Evolutionary conservation across 225 moss, liverwort and hornwort species (phyloP), one percentile per base, ranked within the genome.

Genomic region (Marchantia polymorpha): DNA sequence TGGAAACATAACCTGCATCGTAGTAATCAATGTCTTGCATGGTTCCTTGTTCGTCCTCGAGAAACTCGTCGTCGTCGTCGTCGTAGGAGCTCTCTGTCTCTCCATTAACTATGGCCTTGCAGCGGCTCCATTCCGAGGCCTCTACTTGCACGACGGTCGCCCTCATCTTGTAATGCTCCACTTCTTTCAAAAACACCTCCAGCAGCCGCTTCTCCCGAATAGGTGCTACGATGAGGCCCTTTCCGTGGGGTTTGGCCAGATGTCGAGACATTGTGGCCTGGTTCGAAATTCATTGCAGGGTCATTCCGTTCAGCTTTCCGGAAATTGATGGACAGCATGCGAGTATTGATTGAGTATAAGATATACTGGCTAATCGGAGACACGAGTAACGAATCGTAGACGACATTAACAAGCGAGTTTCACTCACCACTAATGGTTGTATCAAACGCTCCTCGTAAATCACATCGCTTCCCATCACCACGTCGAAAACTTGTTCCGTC

Each of bases 391-490:
- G 56, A 19, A 56, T 12, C 56, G 56, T 3, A 56, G 19, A 1
- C 19, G 3, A 56, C 56, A 56, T 19, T 56, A 61, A 61, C 22
- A 20, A 19, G 60, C 2, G 27, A 14, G 52, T 26, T 12, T 26
- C 27, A 30, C 82, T 82, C 63, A 82, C 82, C 53, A 77, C 82
- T 25, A 82, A 49, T 60, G 82, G 82, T 47, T 82, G 82, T 8
- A 82, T 75, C 39, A 69, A 78, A 15, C 69, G 75, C 55, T 69
- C 77, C 67, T 82, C 82, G 71, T 82, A 82, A 8, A 82, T 59
- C 70, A 82, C 52, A 71, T 82, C 82, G 56, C 82, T 82, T 52
- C 77, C 82, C 47, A 82, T 70, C 23, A 82, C 59, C 31, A 77
- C 64, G 71, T 82, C 82, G 50, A 82, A 82, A 17, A 20, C 6